Evolutionary conservation across 1,284 basidiomycete species (phyloP), one percentile per base, ranked within the genome.

Genomic region (Boletus albobrunnescens): DNA sequence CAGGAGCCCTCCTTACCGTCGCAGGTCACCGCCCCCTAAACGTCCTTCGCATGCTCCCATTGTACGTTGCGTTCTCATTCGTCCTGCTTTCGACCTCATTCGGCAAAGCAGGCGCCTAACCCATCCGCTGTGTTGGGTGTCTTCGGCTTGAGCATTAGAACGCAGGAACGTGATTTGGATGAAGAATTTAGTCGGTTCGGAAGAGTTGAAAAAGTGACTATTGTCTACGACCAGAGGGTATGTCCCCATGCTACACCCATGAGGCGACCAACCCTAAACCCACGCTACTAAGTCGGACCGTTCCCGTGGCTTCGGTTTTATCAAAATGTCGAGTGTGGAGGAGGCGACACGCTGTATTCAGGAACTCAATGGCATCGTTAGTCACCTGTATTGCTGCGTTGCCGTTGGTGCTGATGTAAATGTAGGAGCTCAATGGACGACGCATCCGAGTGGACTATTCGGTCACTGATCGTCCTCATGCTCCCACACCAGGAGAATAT

Each of bases 141-240:
- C 14, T 99, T 99, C 60, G 96, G 95, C 14, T 75, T 99, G 36
- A 94, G 91, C 57, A 95, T 99, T 52, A 83, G 94, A 50, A 98
- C 95, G 3, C 81, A 84, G 49, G 96, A 99, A 67, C 82, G 88
- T 36, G 95, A 98, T 66, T 75, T 99, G 40, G 91, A 97, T 59
- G 88, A 95, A 55, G 94, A 97, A 68, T 99, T 99, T 60, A 80
- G 75, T 58, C 80, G 90, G 37, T 90, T 85, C 57, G 94, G 94
- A 19, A 79, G 84, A 23, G 94, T 98, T 43, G 91, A 95, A 61
- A 98, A 98, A 70, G 93, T 94, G 30, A 90, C 89, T 43, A 94
- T 99, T 57, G 96, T 99, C n/a, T 98, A 98, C 67, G 95, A 99
- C 70, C 94, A 97, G 68, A 77, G 94, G 63, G 94, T 96, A 64